A percentile compares a stretch with the other conserved stretches of the same genome.
Conservation (phyloP, 2,329 filamentous ascomycete genomes). For the Aulographum hederae region DNA sequence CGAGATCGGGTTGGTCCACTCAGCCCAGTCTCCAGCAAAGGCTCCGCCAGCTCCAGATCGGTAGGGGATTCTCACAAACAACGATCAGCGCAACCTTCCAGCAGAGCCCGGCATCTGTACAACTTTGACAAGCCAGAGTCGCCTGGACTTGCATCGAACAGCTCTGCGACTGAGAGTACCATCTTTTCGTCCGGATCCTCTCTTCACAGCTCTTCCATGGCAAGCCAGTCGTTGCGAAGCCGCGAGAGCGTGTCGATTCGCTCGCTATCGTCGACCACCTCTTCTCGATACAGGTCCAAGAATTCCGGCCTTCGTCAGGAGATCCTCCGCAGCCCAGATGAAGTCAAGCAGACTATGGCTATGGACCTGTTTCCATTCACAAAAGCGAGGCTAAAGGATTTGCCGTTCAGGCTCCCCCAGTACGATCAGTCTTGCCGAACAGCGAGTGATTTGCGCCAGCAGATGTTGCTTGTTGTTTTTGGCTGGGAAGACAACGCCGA, state of each 20-base stretch:
- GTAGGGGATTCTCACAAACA: too few species aligned
- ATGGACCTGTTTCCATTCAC: slow-evolving; percentile 77
- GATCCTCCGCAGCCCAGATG: slow-evolving; percentile 59
- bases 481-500: slow-evolving; percentile 82
- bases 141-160: slow-evolving; percentile 10
- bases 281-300: slow-evolving; percentile 17
- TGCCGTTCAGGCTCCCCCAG: slow-evolving; percentile 59
- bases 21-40: slow-evolving; percentile 50
- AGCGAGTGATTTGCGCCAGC: slow-evolving; percentile 59
- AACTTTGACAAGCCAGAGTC: slow-evolving; percentile 3
- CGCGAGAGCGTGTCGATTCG: slow-evolving; percentile 22
- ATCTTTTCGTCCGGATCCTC: slow-evolving; percentile 18
- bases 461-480: slow-evolving; percentile 90
- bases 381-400: slow-evolving; percentile 60
- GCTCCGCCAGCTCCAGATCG: slow-evolving; percentile 34
- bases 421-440: slow-evolving; percentile 23
- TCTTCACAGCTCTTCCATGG: slow-evolving; percentile 4
- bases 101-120: background rate
- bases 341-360: slow-evolving; percentile 35
- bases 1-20: slow-evolving; percentile 44
- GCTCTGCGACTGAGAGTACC: slow-evolving; percentile 11
- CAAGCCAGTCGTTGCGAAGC: too few species aligned
- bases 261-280: slow-evolving; percentile 32
- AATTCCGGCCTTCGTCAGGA: slow-evolving; percentile 54
- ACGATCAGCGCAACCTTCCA: background rate